Base-by-base conservation (phyloP, 2,329 filamentous ascomycete species). In the Monilinia vaccinii-corymbosi region DNA sequence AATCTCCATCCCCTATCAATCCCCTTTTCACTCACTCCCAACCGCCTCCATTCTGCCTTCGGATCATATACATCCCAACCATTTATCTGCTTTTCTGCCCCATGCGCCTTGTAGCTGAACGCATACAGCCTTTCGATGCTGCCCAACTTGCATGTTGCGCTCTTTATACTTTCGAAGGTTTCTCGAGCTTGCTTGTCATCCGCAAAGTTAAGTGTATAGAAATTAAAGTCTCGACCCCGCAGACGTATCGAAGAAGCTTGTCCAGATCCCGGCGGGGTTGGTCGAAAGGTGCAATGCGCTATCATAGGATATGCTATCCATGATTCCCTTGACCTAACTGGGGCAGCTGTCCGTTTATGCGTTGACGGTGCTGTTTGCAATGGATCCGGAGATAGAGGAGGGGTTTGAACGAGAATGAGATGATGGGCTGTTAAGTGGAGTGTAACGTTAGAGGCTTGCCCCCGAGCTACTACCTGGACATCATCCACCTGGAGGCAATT, bases 271-370 rank as follows among this genome's bases (percentile, higher is more conserved):
- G 83, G 79, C 21, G 88, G 86, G 50, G 86, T 85, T 32, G 91
- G 88, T 62, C 90, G 84, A 66, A 93, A 84, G 28, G 82, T 84
- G 75, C 92, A 96, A 69, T 86, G 83, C 45, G 83, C 83, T 69
- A 99, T 90, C 75, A 97, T 92, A 28, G 93, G 92, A 74, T 92
- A 99, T 18, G 94, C 92, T 59, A 97, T 90, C 89, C 93, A 99
- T 71, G 89, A 83, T 74, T 96, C 89, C 71, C 85, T 80, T 25
- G 81, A 77, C 65, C 76, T 77, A 13, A 70, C 69, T 3, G 23
- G 40, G 8, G 32, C 3, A 10, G 9, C 31, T 40, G 13, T 56
- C 9, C 34, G 32, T 11, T 56, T 48, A 16, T n/a, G 38, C 16
- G 60, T 60, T 36, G 65, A 73, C 69, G 57, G 69, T 42, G 31